Evolutionary conservation across 1,284 basidiomycete genomes (phyloP), one percentile per base, ranked within the genome.

Genomic region (Boletus holoroseus): DNA sequence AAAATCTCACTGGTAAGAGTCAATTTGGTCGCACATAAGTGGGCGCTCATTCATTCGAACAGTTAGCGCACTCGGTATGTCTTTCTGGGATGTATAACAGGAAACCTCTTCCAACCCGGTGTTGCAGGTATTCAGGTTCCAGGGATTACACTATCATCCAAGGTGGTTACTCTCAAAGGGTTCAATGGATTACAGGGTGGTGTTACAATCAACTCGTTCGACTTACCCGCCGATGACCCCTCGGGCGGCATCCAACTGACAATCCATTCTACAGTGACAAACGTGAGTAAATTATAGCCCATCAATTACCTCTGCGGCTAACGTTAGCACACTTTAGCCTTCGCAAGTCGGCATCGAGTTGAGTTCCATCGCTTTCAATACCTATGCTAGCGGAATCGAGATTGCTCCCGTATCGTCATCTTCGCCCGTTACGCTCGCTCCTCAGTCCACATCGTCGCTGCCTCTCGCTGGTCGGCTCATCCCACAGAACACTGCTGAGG

Each of bases 341-440:
- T 83, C 88, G 3, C 86, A 88, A 75, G 83, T 90, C 39, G 88
- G 87, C 48, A 80, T 91, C 11, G 70, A 80, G 54, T 72, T 89
- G 11, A 78, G 75, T 50, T 76, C 76, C 4, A 76, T 90, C 53
- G 77, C 76, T 7, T 87, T 88, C 67, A 73, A 78, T 50, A 81
- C 81, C 11, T 82, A 73, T 56, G 75, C 77, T 47, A 74, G 75
- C 41, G 69, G 73, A 32, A 73, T 76, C 24, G 72, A 78, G 62
- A 77, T 90, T 49, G 88, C 83, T 3, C 77, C 82, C 3, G 80
- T 82, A 7, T 63, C 75, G 2, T 78, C 81, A 0, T 67, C 66
- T 8, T 70, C 71, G 18, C 55, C 70, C 3, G 77, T 89, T 49
- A 81, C 73, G 2, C 73, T 90, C 20, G 68, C 75, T 20, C 81